A percentile compares a stretch with the other conserved stretches of the same genome.
phyloP scores from a whole-genome alignment of 2,329 filamentous ascomycete genomes.

The Metarhizium rileyi region DNA sequence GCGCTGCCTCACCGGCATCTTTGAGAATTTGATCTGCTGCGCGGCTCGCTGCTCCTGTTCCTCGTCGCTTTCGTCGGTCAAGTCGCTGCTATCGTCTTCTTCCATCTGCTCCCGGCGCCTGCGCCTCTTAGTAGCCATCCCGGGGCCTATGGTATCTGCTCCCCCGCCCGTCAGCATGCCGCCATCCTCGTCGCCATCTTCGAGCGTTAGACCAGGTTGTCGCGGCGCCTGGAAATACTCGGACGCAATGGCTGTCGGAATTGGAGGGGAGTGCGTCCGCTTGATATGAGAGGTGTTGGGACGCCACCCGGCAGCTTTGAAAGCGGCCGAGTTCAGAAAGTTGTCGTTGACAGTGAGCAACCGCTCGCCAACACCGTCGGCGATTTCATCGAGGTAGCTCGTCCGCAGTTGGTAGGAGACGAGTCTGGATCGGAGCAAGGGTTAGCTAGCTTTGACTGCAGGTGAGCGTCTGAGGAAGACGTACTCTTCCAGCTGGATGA shows the following conservation, averaged over 20 bases:
- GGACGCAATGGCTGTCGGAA: constrained; percentile 70
- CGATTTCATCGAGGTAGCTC: constrained; percentile 69
- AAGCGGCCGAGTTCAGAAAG: constrained; percentile 70
- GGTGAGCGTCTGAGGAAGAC: constrained; percentile 5
- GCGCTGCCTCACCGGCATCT: constrained; percentile 81
- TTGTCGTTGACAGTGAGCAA: constrained; percentile 72
- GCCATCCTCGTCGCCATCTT: constrained; percentile 63
- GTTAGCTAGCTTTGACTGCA: constrained; percentile 11
- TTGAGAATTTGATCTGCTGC: constrained; percentile 90
- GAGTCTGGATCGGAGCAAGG: constrained; percentile 40
- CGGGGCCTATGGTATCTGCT: constrained; percentile 59
- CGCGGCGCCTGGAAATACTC: constrained; percentile 74
- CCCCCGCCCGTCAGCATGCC: constrained; percentile 61
- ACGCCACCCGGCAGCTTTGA: constrained; percentile 75
- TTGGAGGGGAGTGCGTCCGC: constrained; percentile 76
- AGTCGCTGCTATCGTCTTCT: constrained; percentile 76
- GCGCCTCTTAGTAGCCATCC: constrained; percentile 56
- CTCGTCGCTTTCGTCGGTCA: constrained; percentile 78
- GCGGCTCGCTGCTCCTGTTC: constrained; percentile 65
- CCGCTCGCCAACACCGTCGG: constrained; percentile 76
- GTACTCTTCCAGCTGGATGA: constrained; percentile 30
- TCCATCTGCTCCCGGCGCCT: constrained; percentile 64
- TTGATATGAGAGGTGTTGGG: constrained; percentile 66
- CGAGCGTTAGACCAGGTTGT: constrained; percentile 51
- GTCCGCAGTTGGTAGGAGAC: constrained; percentile 75